A percentile compares a stretch with the other conserved stretches of the same genome.
Conservation (phyloP, 345 rosid genomes). For the Rhizophora mangle region DNA sequence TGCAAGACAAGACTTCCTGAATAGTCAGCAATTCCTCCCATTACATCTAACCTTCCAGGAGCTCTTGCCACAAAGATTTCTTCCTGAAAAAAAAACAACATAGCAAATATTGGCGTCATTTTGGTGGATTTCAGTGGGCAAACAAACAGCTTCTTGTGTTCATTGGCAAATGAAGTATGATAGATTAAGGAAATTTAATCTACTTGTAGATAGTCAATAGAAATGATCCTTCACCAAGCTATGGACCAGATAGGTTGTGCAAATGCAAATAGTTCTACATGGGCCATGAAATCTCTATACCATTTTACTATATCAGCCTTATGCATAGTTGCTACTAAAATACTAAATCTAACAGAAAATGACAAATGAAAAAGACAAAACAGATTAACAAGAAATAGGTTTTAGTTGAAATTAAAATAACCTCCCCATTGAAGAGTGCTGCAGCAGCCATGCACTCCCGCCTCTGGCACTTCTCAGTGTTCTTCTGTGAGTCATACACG, state of each 20-base stretch:
- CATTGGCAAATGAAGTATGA: no score
- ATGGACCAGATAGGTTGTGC: background rate
- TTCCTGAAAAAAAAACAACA: slow-evolving; percentile 49
- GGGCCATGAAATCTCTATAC: no score
- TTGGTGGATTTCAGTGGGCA: no score
- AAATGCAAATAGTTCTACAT: background rate
- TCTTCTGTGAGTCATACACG: slow-evolving; percentile 47
- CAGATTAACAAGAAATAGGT: background rate
- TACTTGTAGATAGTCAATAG: background rate
- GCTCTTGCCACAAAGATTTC: slow-evolving; percentile 92
- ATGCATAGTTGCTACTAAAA: background rate
- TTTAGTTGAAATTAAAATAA: slow-evolving; percentile 21
- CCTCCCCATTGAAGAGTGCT: slow-evolving; percentile 95
- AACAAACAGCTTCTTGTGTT: no score
- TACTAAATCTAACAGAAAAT: background rate
- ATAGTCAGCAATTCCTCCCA: slow-evolving; percentile 99
- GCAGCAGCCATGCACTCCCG: slow-evolving; percentile 95
- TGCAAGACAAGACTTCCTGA: slow-evolving; percentile 97
- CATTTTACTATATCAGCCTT: background rate
- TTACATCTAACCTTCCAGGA: slow-evolving; percentile 97
- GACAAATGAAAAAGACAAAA: background rate
- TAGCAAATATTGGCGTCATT: background rate
- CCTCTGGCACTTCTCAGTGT: slow-evolving; percentile 64
- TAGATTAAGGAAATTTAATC: no score
- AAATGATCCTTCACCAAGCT: background rate